Percentiles rank a stretch among this genome's conserved stretches.
phyloP scores from a whole-genome alignment of 2,329 filamentous ascomycete genomes.

The Aureobasidium lini region DNA sequence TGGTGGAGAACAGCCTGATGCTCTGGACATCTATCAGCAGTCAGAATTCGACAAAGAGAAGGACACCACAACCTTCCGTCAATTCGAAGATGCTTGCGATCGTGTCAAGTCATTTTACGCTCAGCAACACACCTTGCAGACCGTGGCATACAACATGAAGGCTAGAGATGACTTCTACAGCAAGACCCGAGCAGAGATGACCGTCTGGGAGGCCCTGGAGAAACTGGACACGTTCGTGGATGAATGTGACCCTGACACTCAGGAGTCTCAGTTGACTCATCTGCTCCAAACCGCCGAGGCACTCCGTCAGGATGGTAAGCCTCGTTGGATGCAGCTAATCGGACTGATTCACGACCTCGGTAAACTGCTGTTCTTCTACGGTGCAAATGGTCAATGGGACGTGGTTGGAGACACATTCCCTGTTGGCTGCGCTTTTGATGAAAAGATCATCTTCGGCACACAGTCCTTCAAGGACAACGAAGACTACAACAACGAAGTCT shows the following conservation, averaged over 20 bases:
- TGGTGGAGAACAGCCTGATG: conserved; percentile 43
- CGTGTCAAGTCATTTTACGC: conserved; percentile 81
- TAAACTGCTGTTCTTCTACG: conserved; percentile 74
- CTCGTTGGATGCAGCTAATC: conserved; percentile 72
- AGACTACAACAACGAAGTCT: conserved; percentile 62
- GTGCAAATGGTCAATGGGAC: conserved; percentile 84
- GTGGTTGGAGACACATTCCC: conserved; percentile 84
- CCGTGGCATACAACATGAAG: conserved; percentile 74
- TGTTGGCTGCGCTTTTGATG: conserved; percentile 67
- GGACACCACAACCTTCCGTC: conserved; percentile 72
- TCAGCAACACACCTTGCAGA: conserved; percentile 64
- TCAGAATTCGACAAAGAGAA: conserved; percentile 67
- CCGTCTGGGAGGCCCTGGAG: conserved; percentile 86
- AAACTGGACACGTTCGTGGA: conserved; percentile 87
- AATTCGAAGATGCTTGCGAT: conserved; percentile 77
- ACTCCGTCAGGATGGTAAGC: conserved; percentile 76
- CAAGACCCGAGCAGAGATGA: conserved; percentile 66
- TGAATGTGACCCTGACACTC: conserved; percentile 84
- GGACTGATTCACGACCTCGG: conserved; percentile 74
- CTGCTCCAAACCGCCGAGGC: conserved; percentile 83
- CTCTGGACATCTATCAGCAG: conserved; percentile 44
- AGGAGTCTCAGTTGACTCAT: conserved; percentile 81
- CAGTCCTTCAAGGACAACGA: conserved; percentile 64
- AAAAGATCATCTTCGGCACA: conserved; percentile 67
- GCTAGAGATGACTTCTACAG: conserved; percentile 65